Base-by-base conservation (phyloP, 306 rosid genomes). In the Vigna mungo region DNA sequence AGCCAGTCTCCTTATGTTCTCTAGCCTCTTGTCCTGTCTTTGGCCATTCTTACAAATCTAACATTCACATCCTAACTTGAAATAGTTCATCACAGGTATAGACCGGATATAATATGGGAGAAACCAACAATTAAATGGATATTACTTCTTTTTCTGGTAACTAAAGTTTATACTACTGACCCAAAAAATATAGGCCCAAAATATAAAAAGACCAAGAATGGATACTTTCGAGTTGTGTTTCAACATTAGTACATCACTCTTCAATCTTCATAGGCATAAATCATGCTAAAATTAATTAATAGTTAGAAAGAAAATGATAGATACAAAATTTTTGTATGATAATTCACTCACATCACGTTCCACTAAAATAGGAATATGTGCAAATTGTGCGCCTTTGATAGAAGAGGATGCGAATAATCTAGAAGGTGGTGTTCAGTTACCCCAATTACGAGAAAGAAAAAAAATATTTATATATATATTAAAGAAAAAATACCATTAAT, bases 401-500 rank as follows among this genome's bases (percentile, higher is more conserved):
- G 76, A 68, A 9, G 18, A 39, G 36, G 39, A 10, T 13, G 9
- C 6, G 67, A 14, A 27, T 41, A 65, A 39, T 18, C n/a, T 37
- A 4, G 43, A 12, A 11, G 61, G 17, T 8, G 16, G n/a, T 12
- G 78, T 20, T 44, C 30, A 32, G 37, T 10, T 16, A 37, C 53
- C 30, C 10, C 53, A 68, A 16, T 56, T 68, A 41, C 52, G 30
- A 56, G 58, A 47, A 46, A 12, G 43, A 48, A 39, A 10, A 39
- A 7, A 39, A 39, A 39, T 39, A 39, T 39, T 1, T 39, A 7
- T 5, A 10, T 16, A 8, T n/a, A n/a, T n/a, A n/a, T n/a, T n/a
- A n/a, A n/a, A n/a, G n/a, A n/a, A n/a, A n/a, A 32, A 76, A 25
- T 88, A 93, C 99, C 97, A 96, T 86, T 96, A 54, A 96, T 82